Conservation (phyloP, 371 early-diverging fungal genomes). For the Mortierella sp. region DNA sequence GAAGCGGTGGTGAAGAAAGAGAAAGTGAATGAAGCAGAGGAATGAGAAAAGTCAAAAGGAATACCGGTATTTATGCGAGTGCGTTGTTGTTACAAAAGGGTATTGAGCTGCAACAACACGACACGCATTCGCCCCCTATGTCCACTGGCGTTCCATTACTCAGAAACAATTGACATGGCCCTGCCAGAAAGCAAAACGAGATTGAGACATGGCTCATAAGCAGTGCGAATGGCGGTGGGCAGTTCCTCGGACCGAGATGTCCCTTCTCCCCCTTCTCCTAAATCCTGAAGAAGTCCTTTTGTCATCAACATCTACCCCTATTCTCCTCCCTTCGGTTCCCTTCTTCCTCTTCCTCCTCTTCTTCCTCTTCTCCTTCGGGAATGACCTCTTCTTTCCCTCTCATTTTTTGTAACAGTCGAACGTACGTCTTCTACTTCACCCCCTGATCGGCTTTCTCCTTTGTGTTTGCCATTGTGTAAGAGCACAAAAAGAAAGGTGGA, state of each 20-base stretch:
- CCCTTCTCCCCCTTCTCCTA: background rate
- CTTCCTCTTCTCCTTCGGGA: background rate
- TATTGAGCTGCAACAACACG: background rate
- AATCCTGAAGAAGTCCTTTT: too few species aligned
- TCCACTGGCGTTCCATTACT: too few species aligned
- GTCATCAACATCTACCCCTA: background rate
- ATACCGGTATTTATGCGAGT: background rate
- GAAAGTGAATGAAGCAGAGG: too few species aligned
- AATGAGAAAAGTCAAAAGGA: background rate
- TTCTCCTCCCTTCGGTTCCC: background rate
- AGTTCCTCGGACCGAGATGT: conserved; percentile 1
- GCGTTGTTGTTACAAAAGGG: background rate
- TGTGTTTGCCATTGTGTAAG: background rate
- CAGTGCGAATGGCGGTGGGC: too few species aligned
- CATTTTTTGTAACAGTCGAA: background rate
- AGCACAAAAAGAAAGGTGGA: background rate
- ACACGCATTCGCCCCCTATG: background rate
- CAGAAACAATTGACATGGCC: too few species aligned
- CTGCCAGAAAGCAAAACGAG: too few species aligned
- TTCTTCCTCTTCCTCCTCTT: background rate
- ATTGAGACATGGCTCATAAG: too few species aligned
- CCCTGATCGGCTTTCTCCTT: background rate
- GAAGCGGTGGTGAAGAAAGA: background rate
- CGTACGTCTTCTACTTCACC: too few species aligned
- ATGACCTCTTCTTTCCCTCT: background rate